Percentiles rank a stretch among this genome's conserved stretches.
phyloP scores from a whole-genome alignment of 352 stramenopile genomes.

The Globisporangium cystogenes region DNA sequence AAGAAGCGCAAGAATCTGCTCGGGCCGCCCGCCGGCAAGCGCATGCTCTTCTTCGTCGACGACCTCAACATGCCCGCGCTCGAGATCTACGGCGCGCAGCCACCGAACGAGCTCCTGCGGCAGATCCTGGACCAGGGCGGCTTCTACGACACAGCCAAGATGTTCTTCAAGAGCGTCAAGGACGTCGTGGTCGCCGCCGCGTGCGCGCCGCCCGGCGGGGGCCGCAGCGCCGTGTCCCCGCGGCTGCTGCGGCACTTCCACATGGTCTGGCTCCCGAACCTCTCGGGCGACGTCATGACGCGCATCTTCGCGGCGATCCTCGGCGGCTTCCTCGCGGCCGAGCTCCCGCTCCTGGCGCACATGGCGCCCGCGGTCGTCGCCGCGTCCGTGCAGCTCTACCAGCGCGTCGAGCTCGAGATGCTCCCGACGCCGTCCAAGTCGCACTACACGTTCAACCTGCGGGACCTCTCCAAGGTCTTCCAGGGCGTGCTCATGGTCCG shows the following conservation, averaged over 20 bases:
- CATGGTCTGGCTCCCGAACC: constrained; percentile 89
- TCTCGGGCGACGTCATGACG: constrained; percentile 77
- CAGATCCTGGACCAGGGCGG: constrained; percentile 89
- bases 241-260: constrained; percentile 88
- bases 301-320: constrained; percentile 91
- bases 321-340: constrained; percentile 67
- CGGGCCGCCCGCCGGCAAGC: constrained; percentile 63
- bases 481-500: constrained; percentile 92
- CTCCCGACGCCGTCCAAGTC: constrained; percentile 89
- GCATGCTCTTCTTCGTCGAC: constrained; percentile 89
- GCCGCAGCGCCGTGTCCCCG: constrained; percentile 82
- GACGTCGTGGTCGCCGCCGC: constrained; percentile 83
- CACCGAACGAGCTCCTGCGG: constrained; percentile 88
- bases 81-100: constrained; percentile 91
- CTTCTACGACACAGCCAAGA: constrained; percentile 91
- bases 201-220: constrained; percentile 83
- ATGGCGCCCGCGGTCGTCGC: constrained; percentile 80
- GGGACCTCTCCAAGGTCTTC: constrained; percentile 92
- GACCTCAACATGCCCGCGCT: constrained; percentile 93
- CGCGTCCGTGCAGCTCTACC: constrained; percentile 86
- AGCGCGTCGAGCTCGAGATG: constrained; percentile 85
- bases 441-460: constrained; percentile 94
- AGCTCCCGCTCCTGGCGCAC: constrained; percentile 66
- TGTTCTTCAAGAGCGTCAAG: constrained; percentile 92
- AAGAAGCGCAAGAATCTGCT: constrained; percentile 85